Evolutionary conservation across 805 yeast genomes (phyloP).

Genomic region (Novakomyces olei): DNA sequence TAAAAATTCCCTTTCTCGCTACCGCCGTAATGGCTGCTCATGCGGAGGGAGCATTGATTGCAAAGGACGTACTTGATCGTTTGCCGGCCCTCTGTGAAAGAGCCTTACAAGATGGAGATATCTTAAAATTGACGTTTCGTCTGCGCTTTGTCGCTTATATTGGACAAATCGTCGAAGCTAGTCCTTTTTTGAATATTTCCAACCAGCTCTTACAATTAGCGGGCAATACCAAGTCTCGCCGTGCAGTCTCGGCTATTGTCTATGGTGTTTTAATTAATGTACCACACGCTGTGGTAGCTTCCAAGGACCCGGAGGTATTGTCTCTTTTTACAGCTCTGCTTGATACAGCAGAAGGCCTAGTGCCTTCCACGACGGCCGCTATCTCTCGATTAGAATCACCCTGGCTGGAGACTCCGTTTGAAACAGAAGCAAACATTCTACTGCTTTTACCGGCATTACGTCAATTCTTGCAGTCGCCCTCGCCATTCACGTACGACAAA

Average conservation of each 20-base stretch:
- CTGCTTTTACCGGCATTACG: not conserved
- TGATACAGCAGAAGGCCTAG: not conserved
- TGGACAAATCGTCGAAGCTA: constrained; percentile 9
- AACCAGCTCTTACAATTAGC: too few relatives aligned
- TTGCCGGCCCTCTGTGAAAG: constrained; percentile 42
- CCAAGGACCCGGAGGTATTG: not conserved
- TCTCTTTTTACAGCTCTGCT: not conserved
- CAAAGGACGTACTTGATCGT: constrained; percentile 45
- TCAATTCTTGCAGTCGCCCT: too few relatives aligned
- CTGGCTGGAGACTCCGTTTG: constrained; percentile 32
- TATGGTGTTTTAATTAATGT: not conserved
- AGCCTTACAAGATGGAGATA: constrained; percentile 25
- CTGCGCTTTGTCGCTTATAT: constrained; percentile 43
- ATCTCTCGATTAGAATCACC: constrained; percentile 9
- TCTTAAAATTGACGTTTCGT: constrained; percentile 49
- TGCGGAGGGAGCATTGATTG: constrained; percentile 39
- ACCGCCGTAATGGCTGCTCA: constrained; percentile 45
- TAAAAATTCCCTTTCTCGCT: constrained; percentile 54
- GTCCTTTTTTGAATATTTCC: too few relatives aligned
- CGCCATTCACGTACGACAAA: too few relatives aligned
- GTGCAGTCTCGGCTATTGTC: not conserved
- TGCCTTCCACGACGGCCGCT: not conserved
- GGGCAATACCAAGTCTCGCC: too few relatives aligned
- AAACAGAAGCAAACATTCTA: constrained; percentile 35
- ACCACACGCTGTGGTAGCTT: not conserved